A percentile compares a stretch with the other conserved stretches of the same genome.
Conservation (phyloP, 257 asterid genomes). For the Ilex aquifolium region DNA sequence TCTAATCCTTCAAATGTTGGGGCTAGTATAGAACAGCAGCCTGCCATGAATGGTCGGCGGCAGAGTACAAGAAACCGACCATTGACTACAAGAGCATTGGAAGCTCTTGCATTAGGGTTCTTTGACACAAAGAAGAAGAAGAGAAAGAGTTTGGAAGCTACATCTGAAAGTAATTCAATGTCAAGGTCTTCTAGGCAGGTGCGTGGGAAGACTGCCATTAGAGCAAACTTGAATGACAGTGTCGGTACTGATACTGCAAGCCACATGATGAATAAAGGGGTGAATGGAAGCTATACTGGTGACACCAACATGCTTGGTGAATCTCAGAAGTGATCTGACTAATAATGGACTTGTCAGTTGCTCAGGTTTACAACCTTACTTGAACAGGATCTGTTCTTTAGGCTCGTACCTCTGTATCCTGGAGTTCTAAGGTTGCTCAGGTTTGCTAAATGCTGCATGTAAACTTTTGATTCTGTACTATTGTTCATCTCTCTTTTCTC, state of each 20-base stretch:
- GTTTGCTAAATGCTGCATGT: too few species aligned
- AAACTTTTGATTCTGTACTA: too few species aligned
- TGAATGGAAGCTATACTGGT: neutral
- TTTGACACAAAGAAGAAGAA: neutral
- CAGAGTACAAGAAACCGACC: constrained; percentile 3
- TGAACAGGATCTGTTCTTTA: too few species aligned
- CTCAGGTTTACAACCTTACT: too few species aligned
- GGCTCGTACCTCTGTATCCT: too few species aligned
- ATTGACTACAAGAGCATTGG: neutral
- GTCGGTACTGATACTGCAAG: neutral
- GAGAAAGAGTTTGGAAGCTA: neutral
- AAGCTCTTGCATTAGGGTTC: neutral
- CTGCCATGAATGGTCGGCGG: neutral
- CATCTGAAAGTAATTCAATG: neutral
- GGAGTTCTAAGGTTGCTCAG: too few species aligned
- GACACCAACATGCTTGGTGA: neutral
- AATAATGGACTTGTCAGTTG: too few species aligned
- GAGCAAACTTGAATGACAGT: neutral
- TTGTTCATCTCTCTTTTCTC: too few species aligned
- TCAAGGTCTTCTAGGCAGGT: neutral
- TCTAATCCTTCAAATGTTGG: neutral
- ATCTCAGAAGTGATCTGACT: neutral
- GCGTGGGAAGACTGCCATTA: neutral
- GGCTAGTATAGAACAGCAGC: neutral
- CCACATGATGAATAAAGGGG: neutral